Percentiles rank a stretch among this genome's conserved stretches.
phyloP scores from a whole-genome alignment of 1,284 basidiomycete species.

The Bondarzewia mesenterica region DNA sequence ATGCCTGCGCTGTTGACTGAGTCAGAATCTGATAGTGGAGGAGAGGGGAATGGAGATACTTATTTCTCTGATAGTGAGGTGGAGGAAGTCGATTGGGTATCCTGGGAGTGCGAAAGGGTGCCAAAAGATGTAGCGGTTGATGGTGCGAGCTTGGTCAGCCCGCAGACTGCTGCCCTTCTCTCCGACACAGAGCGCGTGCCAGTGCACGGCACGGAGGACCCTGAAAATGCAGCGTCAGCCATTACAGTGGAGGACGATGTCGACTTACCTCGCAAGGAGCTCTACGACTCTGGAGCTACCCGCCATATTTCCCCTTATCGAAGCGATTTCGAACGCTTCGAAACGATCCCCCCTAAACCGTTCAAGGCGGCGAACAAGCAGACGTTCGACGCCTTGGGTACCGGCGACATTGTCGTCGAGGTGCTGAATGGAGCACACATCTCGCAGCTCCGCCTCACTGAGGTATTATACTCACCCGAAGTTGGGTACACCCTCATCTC shows the following conservation, averaged over 20 bases:
- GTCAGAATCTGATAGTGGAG: too few species aligned
- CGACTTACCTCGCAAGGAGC: not conserved
- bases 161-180: too few species aligned
- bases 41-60: too few species aligned
- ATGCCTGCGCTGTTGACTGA: too few species aligned
- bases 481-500: conserved; percentile 28
- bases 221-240: not conserved
- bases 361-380: conserved; percentile 29
- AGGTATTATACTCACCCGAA: conserved; percentile 27
- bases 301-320: conserved; percentile 31
- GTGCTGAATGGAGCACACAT: conserved; percentile 25
- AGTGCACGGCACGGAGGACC: not conserved
- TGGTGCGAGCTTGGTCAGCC: too few species aligned
- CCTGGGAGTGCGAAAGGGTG: too few species aligned
- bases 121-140: too few species aligned
- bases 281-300: conserved; percentile 27
- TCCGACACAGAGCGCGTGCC: too few species aligned
- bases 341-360: conserved; percentile 15
- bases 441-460: conserved; percentile 20
- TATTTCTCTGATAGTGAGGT: too few species aligned
- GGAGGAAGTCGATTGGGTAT: too few species aligned
- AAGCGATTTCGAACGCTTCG: conserved; percentile 22
- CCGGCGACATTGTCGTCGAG: conserved; percentile 27
- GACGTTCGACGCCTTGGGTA: conserved; percentile 23
- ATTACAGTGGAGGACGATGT: not conserved